phyloP scores from a whole-genome alignment of 2,329 filamentous ascomycete species.

The Epicoccum nigrum region DNA sequence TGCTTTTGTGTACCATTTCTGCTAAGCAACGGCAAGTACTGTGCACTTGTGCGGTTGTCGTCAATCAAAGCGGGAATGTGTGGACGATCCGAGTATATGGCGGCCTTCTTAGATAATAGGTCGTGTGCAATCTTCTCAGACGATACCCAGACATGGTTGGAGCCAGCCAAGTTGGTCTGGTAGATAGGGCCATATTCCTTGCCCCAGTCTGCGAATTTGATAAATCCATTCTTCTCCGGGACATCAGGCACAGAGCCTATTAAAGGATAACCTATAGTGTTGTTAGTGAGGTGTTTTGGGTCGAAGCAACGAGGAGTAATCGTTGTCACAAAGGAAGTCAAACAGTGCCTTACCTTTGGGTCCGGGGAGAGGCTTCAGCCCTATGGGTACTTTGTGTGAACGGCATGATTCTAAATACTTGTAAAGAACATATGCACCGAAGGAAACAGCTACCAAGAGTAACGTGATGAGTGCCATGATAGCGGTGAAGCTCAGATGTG shows the following conservation, averaged over 20 bases:
- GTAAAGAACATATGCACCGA: slow-evolving; percentile 38
- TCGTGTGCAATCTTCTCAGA: slow-evolving; percentile 52
- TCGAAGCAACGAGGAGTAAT: no score
- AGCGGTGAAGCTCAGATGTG: slow-evolving; percentile 16
- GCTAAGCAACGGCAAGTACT: slow-evolving; percentile 54
- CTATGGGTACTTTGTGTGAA: slow-evolving; percentile 38
- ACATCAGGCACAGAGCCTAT: slow-evolving; percentile 52
- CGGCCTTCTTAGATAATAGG: slow-evolving; percentile 52
- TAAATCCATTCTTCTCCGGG: slow-evolving; percentile 52
- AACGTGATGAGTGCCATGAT: slow-evolving; percentile 43
- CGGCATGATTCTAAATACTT: slow-evolving; percentile 35
- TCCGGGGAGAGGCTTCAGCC: slow-evolving; percentile 48
- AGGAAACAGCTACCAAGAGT: slow-evolving; percentile 27
- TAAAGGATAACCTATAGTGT: slow-evolving; percentile 49
- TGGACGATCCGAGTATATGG: slow-evolving; percentile 55
- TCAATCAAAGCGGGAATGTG: slow-evolving; percentile 53
- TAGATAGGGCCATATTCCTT: slow-evolving; percentile 55
- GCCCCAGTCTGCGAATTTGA: slow-evolving; percentile 56
- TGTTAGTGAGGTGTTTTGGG: slow-evolving; percentile 18
- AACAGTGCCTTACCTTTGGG: slow-evolving; percentile 54
- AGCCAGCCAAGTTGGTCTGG: slow-evolving; percentile 52
- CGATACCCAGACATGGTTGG: slow-evolving; percentile 55
- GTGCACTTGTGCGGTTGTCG: slow-evolving; percentile 53
- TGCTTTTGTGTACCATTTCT: slow-evolving; percentile 46
- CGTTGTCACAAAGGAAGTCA: no score